phyloP scores from a whole-genome alignment of 2,329 filamentous ascomycete genomes.

The Acrocalymma vagum region DNA sequence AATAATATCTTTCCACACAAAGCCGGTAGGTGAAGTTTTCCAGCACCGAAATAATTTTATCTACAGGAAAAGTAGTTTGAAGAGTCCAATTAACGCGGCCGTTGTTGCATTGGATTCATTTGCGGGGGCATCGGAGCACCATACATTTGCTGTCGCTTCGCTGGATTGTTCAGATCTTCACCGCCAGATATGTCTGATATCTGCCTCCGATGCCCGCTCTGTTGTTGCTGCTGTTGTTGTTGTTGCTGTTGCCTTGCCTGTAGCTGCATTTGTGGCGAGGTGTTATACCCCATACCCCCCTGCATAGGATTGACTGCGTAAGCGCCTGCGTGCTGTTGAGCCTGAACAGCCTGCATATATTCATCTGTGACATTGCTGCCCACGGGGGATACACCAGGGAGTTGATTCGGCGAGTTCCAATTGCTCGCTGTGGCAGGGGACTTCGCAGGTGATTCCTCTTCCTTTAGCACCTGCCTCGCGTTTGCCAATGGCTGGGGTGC shows the following conservation, averaged over 20 bases:
- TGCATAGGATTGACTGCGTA: conserved; percentile 48
- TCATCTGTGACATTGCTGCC: conserved; percentile 56
- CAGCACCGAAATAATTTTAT: too few species aligned
- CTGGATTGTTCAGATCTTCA: conserved; percentile 58
- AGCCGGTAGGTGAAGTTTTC: too few species aligned
- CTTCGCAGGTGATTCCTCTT: conserved; percentile 69
- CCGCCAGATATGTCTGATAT: conserved; percentile 69
- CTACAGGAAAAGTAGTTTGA: too few species aligned
- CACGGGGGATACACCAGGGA: conserved; percentile 66
- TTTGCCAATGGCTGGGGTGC: conserved; percentile 60
- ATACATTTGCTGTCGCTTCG: conserved; percentile 69
- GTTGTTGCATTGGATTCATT: conserved; percentile 61
- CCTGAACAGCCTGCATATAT: conserved; percentile 53
- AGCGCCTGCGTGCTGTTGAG: conserved; percentile 43
- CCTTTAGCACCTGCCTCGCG: conserved; percentile 65
- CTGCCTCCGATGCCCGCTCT: conserved; percentile 59
- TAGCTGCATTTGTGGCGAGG: conserved; percentile 50
- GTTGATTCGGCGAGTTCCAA: conserved; percentile 70
- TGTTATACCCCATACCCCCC: conserved; percentile 47
- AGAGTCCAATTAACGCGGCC: conserved; percentile 54
- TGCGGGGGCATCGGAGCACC: conserved; percentile 51
- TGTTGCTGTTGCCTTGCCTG: conserved; percentile 37
- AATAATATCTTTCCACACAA: too few species aligned
- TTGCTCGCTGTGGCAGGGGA: conserved; percentile 68
- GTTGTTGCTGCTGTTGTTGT: conserved; percentile 21